These are phyloP conservation scores for Sophora flavescens DNA, from an alignment of 306 rosid genomes.

Conservation along the genomic window DNA sequence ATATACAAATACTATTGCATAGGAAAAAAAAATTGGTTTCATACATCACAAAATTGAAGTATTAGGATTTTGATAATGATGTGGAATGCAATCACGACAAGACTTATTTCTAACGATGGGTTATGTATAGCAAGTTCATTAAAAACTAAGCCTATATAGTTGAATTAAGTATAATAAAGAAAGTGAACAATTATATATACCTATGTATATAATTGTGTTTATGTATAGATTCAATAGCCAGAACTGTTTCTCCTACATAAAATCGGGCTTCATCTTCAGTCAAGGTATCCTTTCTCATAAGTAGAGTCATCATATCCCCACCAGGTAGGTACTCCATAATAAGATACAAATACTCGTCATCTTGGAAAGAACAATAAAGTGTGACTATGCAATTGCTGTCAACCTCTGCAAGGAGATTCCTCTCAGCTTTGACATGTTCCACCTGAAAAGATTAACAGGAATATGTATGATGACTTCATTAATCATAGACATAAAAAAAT, in stretches of 20 bases:
- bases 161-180: neutral
- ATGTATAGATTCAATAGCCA: slow-evolving; percentile 96
- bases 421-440: slow-evolving; percentile 97
- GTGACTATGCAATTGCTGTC: slow-evolving; percentile 96
- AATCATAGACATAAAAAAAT: neutral
- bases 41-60: slow-evolving; percentile 6
- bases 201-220: slow-evolving; percentile 96
- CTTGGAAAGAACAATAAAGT: slow-evolving; percentile 96
- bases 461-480: slow-evolving; percentile 33
- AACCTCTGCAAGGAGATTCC: slow-evolving; percentile 98
- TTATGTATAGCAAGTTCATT: neutral
- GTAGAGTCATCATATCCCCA: slow-evolving; percentile 98
- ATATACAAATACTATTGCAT: neutral
- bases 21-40: slow-evolving; percentile 22
- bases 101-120: neutral
- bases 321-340: slow-evolving; percentile 99
- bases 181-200: slow-evolving; percentile 48
- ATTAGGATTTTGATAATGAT: slow-evolving; percentile 4
- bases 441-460: slow-evolving; percentile 62
- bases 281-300: slow-evolving; percentile 95
- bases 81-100: neutral
- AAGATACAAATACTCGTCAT: slow-evolving; percentile 86
- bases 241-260: slow-evolving; percentile 89
- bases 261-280: slow-evolving; percentile 90
- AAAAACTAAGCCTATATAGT: neutral